Evolutionary conservation across 129 eudicot genomes (phyloP).

Genomic region (Flaveria brownii): DNA sequence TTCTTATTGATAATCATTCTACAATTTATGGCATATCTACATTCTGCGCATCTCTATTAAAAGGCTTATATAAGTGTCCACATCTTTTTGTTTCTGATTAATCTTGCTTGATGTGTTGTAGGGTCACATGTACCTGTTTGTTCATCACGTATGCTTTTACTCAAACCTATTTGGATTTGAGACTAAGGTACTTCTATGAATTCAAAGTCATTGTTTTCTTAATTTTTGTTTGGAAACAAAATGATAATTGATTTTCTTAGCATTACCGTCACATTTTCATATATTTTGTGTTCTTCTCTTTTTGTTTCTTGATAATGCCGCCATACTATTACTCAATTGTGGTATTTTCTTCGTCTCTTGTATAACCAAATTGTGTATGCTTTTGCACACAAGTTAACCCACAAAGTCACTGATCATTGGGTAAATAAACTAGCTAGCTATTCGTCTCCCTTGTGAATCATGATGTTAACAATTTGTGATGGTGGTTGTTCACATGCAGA

Average conservation of each 20-base stretch:
- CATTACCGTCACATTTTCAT: not conserved
- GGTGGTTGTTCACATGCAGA: slow-evolving; percentile 49
- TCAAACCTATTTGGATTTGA: slow-evolving; percentile 95
- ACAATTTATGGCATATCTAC: not conserved
- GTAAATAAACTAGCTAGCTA: slow-evolving; percentile 3
- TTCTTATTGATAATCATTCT: slow-evolving; percentile 17
- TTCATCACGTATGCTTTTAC: slow-evolving; percentile 78
- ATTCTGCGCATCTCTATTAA: not conserved
- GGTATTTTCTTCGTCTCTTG: not conserved
- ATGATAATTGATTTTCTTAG: slow-evolving; percentile 5
- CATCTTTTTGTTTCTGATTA: slow-evolving; percentile 30
- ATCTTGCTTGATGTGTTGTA: slow-evolving; percentile 51
- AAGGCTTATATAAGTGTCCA: slow-evolving; percentile 16
- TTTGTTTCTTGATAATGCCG: not conserved
- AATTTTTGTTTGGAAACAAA: not conserved
- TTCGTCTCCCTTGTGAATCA: slow-evolving; percentile 15
- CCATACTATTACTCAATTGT: not conserved
- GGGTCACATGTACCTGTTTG: slow-evolving; percentile 95
- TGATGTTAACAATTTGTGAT: slow-evolving; percentile 6
- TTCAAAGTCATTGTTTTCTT: slow-evolving; percentile 4
- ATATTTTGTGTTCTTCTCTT: not conserved
- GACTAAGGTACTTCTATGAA: slow-evolving; percentile 66
- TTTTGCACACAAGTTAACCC: not conserved
- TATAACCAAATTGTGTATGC: slow-evolving; percentile 6
- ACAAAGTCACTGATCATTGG: not conserved